These are phyloP conservation scores for Ascocoryne sarcoides DNA, from an alignment of 2,329 filamentous ascomycete genomes.

Conservation along the genomic window DNA sequence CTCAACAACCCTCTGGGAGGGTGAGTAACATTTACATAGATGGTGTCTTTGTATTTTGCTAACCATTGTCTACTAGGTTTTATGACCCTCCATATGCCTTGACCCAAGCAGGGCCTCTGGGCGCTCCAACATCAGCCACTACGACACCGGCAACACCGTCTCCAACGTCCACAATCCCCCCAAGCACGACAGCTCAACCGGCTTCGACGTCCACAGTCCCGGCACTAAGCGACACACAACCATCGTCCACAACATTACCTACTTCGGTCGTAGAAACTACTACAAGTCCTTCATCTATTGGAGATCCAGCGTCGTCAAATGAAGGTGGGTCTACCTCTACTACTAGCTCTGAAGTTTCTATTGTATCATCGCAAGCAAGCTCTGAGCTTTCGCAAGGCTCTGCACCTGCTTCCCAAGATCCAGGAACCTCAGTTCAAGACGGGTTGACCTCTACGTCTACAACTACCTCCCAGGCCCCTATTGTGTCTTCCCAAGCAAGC, in stretches of 20 bases:
- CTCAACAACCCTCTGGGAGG: too few species aligned
- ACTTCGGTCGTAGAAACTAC: too few species aligned
- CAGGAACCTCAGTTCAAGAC: neutral
- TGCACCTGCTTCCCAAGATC: neutral
- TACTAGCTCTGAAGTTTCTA: neutral
- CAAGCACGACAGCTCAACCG: neutral
- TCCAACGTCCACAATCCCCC: neutral
- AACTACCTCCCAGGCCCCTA: too few species aligned
- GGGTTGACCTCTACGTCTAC: too few species aligned
- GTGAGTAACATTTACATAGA: too few species aligned
- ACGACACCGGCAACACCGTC: neutral
- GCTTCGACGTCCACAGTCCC: neutral
- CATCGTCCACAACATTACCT: too few species aligned
- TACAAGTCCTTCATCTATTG: neutral
- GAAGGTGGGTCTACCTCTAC: neutral
- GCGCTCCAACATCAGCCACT: neutral
- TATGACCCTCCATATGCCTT: constrained; percentile 5
- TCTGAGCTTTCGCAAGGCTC: neutral
- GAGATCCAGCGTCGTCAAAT: neutral
- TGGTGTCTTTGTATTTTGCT: too few species aligned
- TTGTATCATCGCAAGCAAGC: neutral
- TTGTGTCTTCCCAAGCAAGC: neutral
- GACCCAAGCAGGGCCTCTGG: neutral
- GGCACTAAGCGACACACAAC: too few species aligned
- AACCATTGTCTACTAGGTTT: neutral